Base-by-base conservation (phyloP, 2,329 filamentous ascomycete genomes). In the Nothopassalora personata region DNA sequence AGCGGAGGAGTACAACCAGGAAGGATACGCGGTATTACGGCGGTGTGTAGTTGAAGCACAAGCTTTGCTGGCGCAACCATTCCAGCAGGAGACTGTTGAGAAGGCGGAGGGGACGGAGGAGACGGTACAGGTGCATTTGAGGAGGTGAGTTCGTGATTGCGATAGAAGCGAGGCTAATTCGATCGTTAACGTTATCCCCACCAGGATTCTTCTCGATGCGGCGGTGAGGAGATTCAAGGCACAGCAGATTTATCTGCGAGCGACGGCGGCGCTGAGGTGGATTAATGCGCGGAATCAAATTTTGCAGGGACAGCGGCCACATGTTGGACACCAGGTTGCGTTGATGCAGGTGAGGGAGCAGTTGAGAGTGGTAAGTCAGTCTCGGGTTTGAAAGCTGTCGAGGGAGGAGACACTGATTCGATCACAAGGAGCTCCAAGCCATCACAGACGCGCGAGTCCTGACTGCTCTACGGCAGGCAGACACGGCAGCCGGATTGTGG, bases 161-260 rank as follows among this genome's bases (percentile, higher is more conserved):
- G 23, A 39, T 6, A 19, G 33, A 54, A n/a, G 33, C 13, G 28
- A 28, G 28, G 11, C 49, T 15, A 56, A 31, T 54, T 27, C 18
- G 23, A 23, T 23, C 3, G 23, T 23, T 23, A 23, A 23, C 23
- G 23, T 23, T 23, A 3, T 23, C 23, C 23, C 28, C 5, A 30
- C 27, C 62, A 86, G 84, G 52, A 80, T 87, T 50, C 83, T 87
- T 55, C 73, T 81, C 51, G 84, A 87, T 68, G 80, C 83, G 43
- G 80, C 80, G 52, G 78, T 83, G 36, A 79, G 84, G 51, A 80
- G 84, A 4, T 85, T 86, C 71, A 80, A 81, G 68, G 84, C 83
- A 50, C 83, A 87, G 69, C 81, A 81, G 63, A 79, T 83, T 55
- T 86, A 85, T 65, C 76, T 86, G 4, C 79, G 79, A 62, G 81